Conservation (phyloP, 495 filamentous ascomycete genomes). For the Bacidia gigantensis region DNA sequence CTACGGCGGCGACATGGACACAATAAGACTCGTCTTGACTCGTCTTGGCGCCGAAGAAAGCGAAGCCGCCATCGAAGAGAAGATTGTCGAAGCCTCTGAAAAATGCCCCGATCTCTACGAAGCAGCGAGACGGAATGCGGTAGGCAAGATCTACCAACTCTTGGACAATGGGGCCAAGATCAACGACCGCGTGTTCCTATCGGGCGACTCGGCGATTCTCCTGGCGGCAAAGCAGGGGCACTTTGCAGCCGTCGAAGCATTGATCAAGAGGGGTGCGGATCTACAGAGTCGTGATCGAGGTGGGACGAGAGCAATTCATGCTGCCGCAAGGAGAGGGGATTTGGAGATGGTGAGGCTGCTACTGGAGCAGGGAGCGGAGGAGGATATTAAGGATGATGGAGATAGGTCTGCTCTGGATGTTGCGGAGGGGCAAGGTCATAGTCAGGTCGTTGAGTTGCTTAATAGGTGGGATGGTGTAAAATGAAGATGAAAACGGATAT, state of each 20-base stretch:
- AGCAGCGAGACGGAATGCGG: neutral
- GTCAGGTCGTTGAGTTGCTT: too few relatives aligned
- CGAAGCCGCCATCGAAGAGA: neutral
- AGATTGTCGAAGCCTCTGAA: neutral
- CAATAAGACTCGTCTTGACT: neutral
- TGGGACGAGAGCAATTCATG: slow-evolving; percentile 42
- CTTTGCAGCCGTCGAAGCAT: neutral
- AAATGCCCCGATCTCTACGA: neutral
- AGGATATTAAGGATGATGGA: too few relatives aligned
- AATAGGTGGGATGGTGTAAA: too few relatives aligned
- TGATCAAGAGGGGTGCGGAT: neutral
- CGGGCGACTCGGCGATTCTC: neutral
- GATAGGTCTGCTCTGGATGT: too few relatives aligned
- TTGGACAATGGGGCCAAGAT: neutral
- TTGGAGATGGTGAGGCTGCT: too few relatives aligned
- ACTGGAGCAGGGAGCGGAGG: too few relatives aligned
- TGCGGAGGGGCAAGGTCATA: too few relatives aligned
- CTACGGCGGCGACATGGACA: neutral
- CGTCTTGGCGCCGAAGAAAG: neutral
- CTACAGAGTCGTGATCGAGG: neutral
- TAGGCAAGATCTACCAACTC: neutral
- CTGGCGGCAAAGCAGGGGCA: neutral
- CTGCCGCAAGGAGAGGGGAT: too few relatives aligned
- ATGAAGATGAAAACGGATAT: too few relatives aligned
- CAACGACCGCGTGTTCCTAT: neutral